Evolutionary conservation across 2,329 filamentous ascomycete species (phyloP).

Genomic region (Elsinoe fawcettii): DNA sequence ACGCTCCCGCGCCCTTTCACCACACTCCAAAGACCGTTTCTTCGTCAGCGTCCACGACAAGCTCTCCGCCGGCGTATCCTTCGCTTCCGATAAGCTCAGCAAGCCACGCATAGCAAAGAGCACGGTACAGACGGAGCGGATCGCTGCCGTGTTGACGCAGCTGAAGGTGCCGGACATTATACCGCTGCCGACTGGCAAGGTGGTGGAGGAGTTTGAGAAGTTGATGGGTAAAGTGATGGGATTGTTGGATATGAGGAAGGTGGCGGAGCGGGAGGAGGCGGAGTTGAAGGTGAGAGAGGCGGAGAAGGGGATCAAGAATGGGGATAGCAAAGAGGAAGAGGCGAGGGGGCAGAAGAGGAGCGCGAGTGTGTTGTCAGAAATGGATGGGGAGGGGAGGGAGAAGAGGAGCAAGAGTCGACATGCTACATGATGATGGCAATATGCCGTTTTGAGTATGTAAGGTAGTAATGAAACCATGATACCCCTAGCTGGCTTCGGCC

Average conservation of each 20-base stretch:
- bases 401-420: constrained; percentile 15
- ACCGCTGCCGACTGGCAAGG: constrained; percentile 64
- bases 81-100: constrained; percentile 75
- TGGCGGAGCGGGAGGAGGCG: constrained; percentile 65
- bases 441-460: not conserved
- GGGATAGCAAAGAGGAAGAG: constrained; percentile 14
- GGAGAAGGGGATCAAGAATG: constrained; percentile 24
- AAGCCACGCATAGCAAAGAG: constrained; percentile 73
- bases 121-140: constrained; percentile 66
- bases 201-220: constrained; percentile 63
- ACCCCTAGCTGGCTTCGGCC: not conserved
- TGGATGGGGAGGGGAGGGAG: constrained; percentile 12
- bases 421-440: not conserved
- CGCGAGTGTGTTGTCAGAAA: constrained; percentile 18
- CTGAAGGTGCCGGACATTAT: constrained; percentile 63
- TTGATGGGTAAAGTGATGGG: constrained; percentile 60
- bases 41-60: constrained; percentile 71
- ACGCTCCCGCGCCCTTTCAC: constrained; percentile 54
- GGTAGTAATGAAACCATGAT: not conserved
- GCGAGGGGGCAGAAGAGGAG: constrained; percentile 16
- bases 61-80: constrained; percentile 75
- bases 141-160: constrained; percentile 63
- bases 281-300: constrained; percentile 53
- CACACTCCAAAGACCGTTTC: constrained; percentile 68
- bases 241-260: constrained; percentile 65